These are phyloP conservation scores for Henningerozyma blattae DNA, from an alignment of 805 yeast species.

Conservation along the genomic window DNA sequence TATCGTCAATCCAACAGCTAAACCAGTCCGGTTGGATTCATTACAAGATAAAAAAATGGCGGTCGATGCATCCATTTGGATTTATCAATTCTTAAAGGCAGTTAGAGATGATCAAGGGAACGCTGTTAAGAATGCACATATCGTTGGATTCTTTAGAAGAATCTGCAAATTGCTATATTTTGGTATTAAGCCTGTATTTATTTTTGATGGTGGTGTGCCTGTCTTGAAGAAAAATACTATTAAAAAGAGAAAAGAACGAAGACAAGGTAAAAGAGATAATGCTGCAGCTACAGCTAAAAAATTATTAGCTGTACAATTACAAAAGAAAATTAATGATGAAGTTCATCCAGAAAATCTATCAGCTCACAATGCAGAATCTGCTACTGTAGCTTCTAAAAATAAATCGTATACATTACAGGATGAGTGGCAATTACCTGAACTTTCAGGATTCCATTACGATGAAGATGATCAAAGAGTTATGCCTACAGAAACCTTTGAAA, in stretches of 20 bases:
- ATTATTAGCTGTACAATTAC: conserved; percentile 69
- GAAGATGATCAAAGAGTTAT: conserved; percentile 60
- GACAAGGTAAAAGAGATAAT: conserved; percentile 62
- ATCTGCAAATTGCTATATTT: conserved; percentile 81
- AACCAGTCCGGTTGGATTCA: conserved; percentile 82
- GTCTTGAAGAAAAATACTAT: conserved; percentile 70
- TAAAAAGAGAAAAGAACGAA: conserved; percentile 51
- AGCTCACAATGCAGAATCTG: conserved; percentile 3
- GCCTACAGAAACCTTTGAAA: conserved; percentile 59
- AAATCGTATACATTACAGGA: conserved; percentile 40
- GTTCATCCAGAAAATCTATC: conserved; percentile 1
- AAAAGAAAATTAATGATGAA: conserved; percentile 24
- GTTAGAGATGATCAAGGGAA: conserved; percentile 81
- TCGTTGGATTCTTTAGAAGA: conserved; percentile 90
- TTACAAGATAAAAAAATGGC: conserved; percentile 71
- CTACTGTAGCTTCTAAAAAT: conserved; percentile 20
- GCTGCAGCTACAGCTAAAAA: conserved; percentile 69
- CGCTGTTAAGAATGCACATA: conserved; percentile 65
- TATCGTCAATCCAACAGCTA: conserved; percentile 76
- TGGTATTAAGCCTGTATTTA: conserved; percentile 83
- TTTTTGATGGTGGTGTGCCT: conserved; percentile 95
- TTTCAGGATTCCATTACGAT: conserved; percentile 42
- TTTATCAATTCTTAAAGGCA: conserved; percentile 91
- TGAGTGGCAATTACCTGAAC: conserved; percentile 75
- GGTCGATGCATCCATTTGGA: conserved; percentile 98